Evolutionary conservation across 768 basidiomycete genomes (phyloP).

Genomic region (Kwoniella pini): DNA sequence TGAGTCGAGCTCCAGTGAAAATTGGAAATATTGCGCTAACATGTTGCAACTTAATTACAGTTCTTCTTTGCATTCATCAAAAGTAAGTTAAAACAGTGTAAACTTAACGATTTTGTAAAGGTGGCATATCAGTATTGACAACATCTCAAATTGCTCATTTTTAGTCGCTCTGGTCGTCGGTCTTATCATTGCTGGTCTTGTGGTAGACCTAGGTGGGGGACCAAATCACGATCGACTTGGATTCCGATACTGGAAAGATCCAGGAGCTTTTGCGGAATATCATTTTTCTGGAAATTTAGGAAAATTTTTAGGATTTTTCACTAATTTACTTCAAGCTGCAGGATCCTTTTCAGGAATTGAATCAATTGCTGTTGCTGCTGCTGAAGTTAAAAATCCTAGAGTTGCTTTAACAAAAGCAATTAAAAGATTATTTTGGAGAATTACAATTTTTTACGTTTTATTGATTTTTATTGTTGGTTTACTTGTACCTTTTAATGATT

Average conservation of each 20-base stretch:
- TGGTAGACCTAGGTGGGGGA: slow-evolving; percentile 40
- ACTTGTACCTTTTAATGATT: slow-evolving; percentile 43
- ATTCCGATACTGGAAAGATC: slow-evolving; percentile 40
- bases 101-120: neutral
- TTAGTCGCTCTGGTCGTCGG: slow-evolving; percentile 33
- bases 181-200: slow-evolving; percentile 39
- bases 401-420: slow-evolving; percentile 33
- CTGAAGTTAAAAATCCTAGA: slow-evolving; percentile 41
- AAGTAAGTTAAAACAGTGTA: slow-evolving; percentile 6
- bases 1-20: neutral
- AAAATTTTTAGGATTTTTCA: slow-evolving; percentile 36
- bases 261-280: slow-evolving; percentile 33
- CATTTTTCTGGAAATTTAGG: slow-evolving; percentile 21
- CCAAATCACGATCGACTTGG: slow-evolving; percentile 32
- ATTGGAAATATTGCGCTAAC: neutral
- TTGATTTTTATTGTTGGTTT: slow-evolving; percentile 51
- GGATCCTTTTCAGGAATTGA: slow-evolving; percentile 30
- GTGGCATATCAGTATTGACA: neutral
- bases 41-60: slow-evolving; percentile 5
- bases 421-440: slow-evolving; percentile 36
- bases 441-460: slow-evolving; percentile 42
- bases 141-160: slow-evolving; percentile 10
- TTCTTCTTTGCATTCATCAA: slow-evolving; percentile 40
- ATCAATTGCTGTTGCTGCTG: slow-evolving; percentile 35
- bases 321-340: slow-evolving; percentile 35